These are phyloP conservation scores for Andrographis paniculata DNA, from an alignment of 305 asterid species.

Conservation along the genomic window DNA sequence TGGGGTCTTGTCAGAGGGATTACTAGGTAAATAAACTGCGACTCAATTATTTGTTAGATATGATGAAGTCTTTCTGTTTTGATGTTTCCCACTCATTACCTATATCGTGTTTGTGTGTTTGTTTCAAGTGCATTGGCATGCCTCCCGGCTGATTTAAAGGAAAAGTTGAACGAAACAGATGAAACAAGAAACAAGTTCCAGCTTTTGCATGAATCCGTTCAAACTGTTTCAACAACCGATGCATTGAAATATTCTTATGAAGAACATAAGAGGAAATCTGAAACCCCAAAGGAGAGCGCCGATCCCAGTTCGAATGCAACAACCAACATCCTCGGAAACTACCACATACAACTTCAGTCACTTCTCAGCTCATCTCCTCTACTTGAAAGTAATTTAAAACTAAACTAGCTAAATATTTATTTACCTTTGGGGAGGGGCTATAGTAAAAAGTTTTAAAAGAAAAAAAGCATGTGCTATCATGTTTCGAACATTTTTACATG, in stretches of 20 bases:
- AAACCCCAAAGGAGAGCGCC: slow-evolving; percentile 19
- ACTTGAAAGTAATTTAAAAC: slow-evolving; percentile 23
- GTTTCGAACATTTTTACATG: background rate
- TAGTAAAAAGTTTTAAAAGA: background rate
- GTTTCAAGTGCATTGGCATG: slow-evolving; percentile 43
- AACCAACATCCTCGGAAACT: slow-evolving; percentile 23
- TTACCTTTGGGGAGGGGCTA: too few species aligned
- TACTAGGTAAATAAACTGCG: slow-evolving; percentile 35
- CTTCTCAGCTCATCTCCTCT: slow-evolving; percentile 42
- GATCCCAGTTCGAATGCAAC: slow-evolving; percentile 14
- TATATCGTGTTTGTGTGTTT: slow-evolving; percentile 5
- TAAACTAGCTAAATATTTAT: too few species aligned
- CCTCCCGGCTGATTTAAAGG: slow-evolving; percentile 48
- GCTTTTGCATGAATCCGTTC: slow-evolving; percentile 43
- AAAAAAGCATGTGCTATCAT: too few species aligned
- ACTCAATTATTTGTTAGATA: background rate
- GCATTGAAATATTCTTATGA: slow-evolving; percentile 45
- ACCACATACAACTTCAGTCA: slow-evolving; percentile 34
- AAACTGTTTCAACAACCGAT: slow-evolving; percentile 42
- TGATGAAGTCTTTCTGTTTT: too few species aligned
- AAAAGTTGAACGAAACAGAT: slow-evolving; percentile 49
- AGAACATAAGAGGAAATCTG: slow-evolving; percentile 16
- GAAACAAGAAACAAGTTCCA: slow-evolving; percentile 42
- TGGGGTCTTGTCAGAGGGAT: slow-evolving; percentile 78
- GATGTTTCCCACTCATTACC: background rate